These are phyloP conservation scores for Sporisorium scitamineum DNA, from an alignment of 1,284 basidiomycete genomes.

Conservation along the genomic window DNA sequence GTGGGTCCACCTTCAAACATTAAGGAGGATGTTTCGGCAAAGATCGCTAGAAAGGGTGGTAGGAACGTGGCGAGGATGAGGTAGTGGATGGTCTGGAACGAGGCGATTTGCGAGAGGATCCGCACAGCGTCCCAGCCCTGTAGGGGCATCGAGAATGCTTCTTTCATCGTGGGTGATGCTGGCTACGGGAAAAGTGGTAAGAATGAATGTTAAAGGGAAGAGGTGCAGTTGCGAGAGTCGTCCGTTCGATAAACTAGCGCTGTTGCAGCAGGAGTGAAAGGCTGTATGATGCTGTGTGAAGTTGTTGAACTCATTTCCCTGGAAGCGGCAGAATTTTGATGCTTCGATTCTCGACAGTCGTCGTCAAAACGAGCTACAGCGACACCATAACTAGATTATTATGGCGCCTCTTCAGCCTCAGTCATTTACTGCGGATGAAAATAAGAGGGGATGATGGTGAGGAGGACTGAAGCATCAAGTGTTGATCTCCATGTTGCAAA, in stretches of 20 bases:
- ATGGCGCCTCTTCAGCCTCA: background rate
- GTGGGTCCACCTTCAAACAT: constrained; percentile 86
- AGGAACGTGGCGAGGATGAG: constrained; percentile 83
- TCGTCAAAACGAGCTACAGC: background rate
- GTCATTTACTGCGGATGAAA: background rate
- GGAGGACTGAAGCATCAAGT: background rate
- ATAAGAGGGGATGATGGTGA: background rate
- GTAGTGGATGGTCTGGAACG: constrained; percentile 92
- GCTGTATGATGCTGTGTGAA: background rate
- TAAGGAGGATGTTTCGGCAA: constrained; percentile 80
- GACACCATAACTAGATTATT: background rate
- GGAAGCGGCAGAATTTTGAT: background rate
- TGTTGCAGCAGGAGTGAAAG: background rate
- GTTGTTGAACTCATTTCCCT: background rate
- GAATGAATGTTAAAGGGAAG: background rate
- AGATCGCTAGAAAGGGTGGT: constrained; percentile 81
- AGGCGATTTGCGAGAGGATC: constrained; percentile 78
- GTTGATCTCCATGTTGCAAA: constrained; percentile 4
- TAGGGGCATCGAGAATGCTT: constrained; percentile 41
- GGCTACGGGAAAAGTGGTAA: background rate
- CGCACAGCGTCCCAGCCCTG: constrained; percentile 47
- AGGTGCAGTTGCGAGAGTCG: background rate
- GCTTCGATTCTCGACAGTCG: background rate
- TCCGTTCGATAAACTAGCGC: too few relatives aligned
- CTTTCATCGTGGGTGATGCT: constrained; percentile 31